phyloP scores from a whole-genome alignment of 441 rosid species.

The Croton setiger region DNA sequence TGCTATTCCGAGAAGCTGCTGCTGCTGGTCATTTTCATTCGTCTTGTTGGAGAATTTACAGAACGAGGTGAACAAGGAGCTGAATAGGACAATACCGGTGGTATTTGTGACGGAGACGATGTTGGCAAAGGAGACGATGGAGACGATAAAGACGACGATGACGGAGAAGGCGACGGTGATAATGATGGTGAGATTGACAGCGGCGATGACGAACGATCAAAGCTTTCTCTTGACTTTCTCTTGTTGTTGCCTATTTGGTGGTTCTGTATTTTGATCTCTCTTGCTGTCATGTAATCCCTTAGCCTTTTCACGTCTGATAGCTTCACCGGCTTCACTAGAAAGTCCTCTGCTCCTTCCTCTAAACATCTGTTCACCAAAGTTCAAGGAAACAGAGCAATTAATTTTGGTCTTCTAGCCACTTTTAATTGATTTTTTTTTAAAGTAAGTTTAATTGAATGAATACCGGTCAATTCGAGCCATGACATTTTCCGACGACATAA shows the following conservation, averaged over 20 bases:
- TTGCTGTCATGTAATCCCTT: conserved; percentile 41
- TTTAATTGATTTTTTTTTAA: neutral
- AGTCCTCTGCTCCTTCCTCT: conserved; percentile 99
- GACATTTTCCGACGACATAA: conserved; percentile 89
- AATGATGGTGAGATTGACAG: conserved; percentile 28
- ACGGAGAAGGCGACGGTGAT: conserved; percentile 1
- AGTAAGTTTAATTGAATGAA: neutral
- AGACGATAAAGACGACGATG: conserved; percentile 10
- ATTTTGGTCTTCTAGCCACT: neutral
- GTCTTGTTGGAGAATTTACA: conserved; percentile 42
- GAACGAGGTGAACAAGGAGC: conserved; percentile 49
- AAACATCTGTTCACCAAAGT: conserved; percentile 48
- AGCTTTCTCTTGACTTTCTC: conserved; percentile 49
- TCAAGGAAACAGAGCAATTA: neutral
- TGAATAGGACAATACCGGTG: conserved; percentile 9
- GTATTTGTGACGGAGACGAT: conserved; percentile 30
- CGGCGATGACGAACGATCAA: conserved; percentile 28
- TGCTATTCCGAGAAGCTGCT: conserved; percentile 20
- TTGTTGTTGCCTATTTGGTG: conserved; percentile 31
- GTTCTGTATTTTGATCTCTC: conserved; percentile 32
- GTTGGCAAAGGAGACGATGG: conserved; percentile 22
- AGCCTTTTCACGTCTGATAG: conserved; percentile 77
- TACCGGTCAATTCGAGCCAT: conserved; percentile 84
- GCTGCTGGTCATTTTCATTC: conserved; percentile 35
- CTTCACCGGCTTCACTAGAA: conserved; percentile 87